A percentile compares a stretch with the other conserved stretches of the same genome.
Conservation (phyloP, 768 basidiomycete genomes). For the Suillus placidus region DNA sequence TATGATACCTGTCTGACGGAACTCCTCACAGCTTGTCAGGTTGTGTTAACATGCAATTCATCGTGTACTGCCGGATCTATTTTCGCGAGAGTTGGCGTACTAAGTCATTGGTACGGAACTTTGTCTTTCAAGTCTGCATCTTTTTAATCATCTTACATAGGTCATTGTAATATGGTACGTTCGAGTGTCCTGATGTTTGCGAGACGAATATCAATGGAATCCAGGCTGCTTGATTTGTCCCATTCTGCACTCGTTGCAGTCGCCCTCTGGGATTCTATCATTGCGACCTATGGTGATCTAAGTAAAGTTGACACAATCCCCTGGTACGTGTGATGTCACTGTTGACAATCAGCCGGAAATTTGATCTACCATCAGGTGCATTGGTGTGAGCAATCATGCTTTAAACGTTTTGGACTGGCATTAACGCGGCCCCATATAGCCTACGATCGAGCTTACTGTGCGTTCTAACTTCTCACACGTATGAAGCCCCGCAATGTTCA, state of each 20-base stretch:
- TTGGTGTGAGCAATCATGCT: slow-evolving; percentile 21
- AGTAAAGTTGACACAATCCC: slow-evolving; percentile 18
- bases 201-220: background rate
- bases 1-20: background rate
- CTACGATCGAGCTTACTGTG: slow-evolving; percentile 25
- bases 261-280: slow-evolving; percentile 29
- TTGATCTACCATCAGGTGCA: slow-evolving; percentile 19
- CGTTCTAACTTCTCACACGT: background rate
- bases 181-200: background rate
- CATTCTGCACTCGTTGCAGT: slow-evolving; percentile 26
- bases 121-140: background rate
- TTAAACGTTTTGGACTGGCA: background rate
- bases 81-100: slow-evolving; percentile 21
- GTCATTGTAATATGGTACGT: slow-evolving; percentile 25
- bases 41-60: slow-evolving; percentile 29
- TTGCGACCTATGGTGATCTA: slow-evolving; percentile 23
- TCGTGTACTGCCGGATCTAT: slow-evolving; percentile 26
- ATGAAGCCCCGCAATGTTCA: background rate
- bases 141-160: slow-evolving; percentile 10
- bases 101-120: slow-evolving; percentile 21
- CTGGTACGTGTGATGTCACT: slow-evolving; percentile 19
- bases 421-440: slow-evolving; percentile 15
- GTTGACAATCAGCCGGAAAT: background rate
- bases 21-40: slow-evolving; percentile 26
- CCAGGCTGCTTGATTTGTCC: slow-evolving; percentile 27